Conservation (phyloP, 2,329 filamentous ascomycete genomes). For the Penicillium sp. region DNA sequence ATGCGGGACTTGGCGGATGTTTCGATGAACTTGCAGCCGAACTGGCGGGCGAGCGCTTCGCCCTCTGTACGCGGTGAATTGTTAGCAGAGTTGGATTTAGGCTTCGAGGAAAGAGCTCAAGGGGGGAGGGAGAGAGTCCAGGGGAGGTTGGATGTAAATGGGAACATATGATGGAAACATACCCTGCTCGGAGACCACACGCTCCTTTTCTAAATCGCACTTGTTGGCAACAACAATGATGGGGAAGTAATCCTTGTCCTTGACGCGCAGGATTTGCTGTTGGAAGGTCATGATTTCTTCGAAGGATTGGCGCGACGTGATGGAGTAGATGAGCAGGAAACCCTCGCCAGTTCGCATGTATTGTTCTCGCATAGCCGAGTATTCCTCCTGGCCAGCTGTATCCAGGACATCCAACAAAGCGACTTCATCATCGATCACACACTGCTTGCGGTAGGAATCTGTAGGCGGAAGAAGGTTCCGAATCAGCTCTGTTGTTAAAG, state of each 20-base stretch:
- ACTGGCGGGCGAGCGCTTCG: constrained; percentile 77
- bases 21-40: constrained; percentile 98
- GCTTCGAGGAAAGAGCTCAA: not conserved
- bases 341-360: constrained; percentile 99
- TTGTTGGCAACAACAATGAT: constrained; percentile 99
- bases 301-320: constrained; percentile 94
- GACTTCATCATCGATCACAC: constrained; percentile 96
- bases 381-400: constrained; percentile 97
- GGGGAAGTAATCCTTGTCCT: constrained; percentile 99
- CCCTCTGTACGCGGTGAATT: constrained; percentile 64
- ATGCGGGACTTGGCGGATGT: constrained; percentile 97
- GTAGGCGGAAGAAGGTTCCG: constrained; percentile 16
- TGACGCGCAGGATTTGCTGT: constrained; percentile 96
- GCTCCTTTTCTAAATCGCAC: constrained; percentile 92
- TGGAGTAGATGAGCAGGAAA: constrained; percentile 96
- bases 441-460: constrained; percentile 99
- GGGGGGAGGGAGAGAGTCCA: too few species aligned
- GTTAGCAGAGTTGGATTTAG: not conserved
- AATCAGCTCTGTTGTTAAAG: not conserved
- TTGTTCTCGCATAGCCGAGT: constrained; percentile 98
- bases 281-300: constrained; percentile 99
- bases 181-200: constrained; percentile 92
- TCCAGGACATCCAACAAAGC: constrained; percentile 97
- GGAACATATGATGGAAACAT: constrained; percentile 37
- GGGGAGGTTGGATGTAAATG: not conserved